Base-by-base conservation (phyloP, 2,329 filamentous ascomycete genomes). In the Didymellaceae sp. region DNA sequence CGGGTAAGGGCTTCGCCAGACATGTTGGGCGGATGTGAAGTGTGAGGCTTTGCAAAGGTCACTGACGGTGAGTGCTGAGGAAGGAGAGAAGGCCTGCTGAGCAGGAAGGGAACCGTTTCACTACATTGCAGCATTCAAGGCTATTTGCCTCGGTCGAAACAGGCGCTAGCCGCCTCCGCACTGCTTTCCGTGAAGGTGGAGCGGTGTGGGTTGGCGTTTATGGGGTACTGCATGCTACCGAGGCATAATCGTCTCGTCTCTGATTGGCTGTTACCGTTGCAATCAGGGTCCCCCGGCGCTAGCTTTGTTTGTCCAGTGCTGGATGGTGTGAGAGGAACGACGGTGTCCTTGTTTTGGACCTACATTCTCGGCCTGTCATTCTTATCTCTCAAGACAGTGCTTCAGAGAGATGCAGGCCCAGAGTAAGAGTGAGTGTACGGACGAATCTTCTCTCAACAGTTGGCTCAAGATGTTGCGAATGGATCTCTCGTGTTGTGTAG, bases 1-100 rank as follows among this genome's bases (percentile, higher is more conserved):
- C 80, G 79, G 42, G 78, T 77, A 43, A 80, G 67, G n/a, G 67
- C 39, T 34, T 55, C 58, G 61, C 65, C 62, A 45, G 70, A 61
- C 70, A 73, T 73, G 48, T 38, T 58, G 55, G 47, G 34, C 37
- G 28, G 26, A 21, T 32, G 21, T 16, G 17, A 21, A 52, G 8
- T 30, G 16, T 35, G 16, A 40, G 35, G 18, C n/a, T 28, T 28
- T 28, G 26, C 26, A 28, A 28, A 28, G 26, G 26, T 13, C 26
- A 28, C 26, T 5, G 10, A 28, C 26, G 26, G 6, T 8, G 26
- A n/a, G n/a, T n/a, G n/a, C n/a, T 28, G 11, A 13, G 11, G 11
- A 13, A 28, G 26, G 26, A 28, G n/a, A 28, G 26, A 28, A 28
- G 10, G 11, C 5, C 26, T 28, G 26, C 26, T 9, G 5, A 9